Base-by-base conservation (phyloP, 306 rosid genomes). In the Rubus idaeus region DNA sequence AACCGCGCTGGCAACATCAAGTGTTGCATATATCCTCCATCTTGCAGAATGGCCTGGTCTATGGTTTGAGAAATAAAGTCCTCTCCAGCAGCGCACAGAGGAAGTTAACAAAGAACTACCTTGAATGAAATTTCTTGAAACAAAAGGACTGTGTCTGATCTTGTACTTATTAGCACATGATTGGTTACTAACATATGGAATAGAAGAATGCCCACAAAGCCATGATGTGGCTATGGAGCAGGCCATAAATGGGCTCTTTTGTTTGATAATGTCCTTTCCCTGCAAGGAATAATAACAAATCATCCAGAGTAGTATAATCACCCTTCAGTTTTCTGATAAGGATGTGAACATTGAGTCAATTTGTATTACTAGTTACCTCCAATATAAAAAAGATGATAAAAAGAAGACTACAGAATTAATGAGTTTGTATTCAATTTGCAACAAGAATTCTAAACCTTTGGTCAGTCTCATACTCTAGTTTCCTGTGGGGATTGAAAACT, bases 1-100 rank as follows among this genome's bases (percentile, higher is more conserved):
- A 70, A 84, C 82, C 63, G 88, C 96, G 44, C 77, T 75, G 50
- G 96, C 90, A 84, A 95, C 97, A 81, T 95, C 93, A 82, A 89
- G 76, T 47, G 94, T 62, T 56, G 86, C 88, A 81, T n/a, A 77
- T 17, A 78, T 74, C 52, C 37, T 81, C 10, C 82, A 81, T 80
- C 91, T 77, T 78, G 81, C 80, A 86, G 81, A 71, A 21, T 37
- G 83, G 10, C 51, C 73, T 5, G 81, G 69, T 77, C 83, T 80
- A 73, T 55, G 61, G 77, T 86, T 87, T 12, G 80, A 81, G 60
- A 72, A 84, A 77, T 68, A 61, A 73, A 82, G 80, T 74, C 84
- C 83, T 56, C 82, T 47, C 83, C 79, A 79, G 39, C 83, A 60
- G 52, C 21, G 73, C 11, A 73, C 52, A 42, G 79, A 78, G 73